These are phyloP conservation scores for Cutaneotrichosporon sp. DNA, from an alignment of 1,284 basidiomycete species.

Conservation along the genomic window DNA sequence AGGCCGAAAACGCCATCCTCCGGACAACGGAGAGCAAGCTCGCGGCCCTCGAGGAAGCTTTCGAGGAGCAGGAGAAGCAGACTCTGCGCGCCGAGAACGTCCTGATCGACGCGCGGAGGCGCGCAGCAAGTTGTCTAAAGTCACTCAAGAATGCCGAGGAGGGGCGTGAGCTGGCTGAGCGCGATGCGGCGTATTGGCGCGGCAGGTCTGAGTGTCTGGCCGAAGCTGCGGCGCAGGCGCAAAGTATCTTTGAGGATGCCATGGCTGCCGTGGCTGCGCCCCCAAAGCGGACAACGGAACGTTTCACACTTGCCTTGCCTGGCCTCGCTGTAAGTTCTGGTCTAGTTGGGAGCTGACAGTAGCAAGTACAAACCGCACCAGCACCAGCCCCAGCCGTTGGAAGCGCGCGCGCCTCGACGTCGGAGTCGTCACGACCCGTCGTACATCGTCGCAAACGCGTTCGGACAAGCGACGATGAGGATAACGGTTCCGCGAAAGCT, in stretches of 20 bases:
- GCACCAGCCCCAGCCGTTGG: background rate
- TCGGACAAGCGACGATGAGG: slow-evolving; percentile 5
- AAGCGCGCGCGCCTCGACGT: background rate
- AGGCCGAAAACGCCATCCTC: slow-evolving; percentile 39
- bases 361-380: background rate
- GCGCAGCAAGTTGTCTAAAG: background rate
- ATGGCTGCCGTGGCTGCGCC: background rate
- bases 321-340: background rate
- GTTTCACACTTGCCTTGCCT: background rate
- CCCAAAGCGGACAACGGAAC: background rate
- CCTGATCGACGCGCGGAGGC: slow-evolving; percentile 15
- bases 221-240: background rate
- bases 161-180: slow-evolving; percentile 1
- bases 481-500: background rate
- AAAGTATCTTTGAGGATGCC: background rate
- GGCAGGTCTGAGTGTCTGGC: slow-evolving; percentile 12
- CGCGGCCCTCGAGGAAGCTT: slow-evolving; percentile 36
- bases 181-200: slow-evolving; percentile 13
- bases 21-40: slow-evolving; percentile 38
- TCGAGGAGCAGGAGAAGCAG: slow-evolving; percentile 8
- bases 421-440: background rate
- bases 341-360: too few species aligned
- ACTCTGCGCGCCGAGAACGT: slow-evolving; percentile 16
- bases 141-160: slow-evolving; percentile 4
- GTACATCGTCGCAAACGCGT: background rate